Base-by-base conservation (phyloP, 2,329 filamentous ascomycete genomes). In the Cladosporium sp. region DNA sequence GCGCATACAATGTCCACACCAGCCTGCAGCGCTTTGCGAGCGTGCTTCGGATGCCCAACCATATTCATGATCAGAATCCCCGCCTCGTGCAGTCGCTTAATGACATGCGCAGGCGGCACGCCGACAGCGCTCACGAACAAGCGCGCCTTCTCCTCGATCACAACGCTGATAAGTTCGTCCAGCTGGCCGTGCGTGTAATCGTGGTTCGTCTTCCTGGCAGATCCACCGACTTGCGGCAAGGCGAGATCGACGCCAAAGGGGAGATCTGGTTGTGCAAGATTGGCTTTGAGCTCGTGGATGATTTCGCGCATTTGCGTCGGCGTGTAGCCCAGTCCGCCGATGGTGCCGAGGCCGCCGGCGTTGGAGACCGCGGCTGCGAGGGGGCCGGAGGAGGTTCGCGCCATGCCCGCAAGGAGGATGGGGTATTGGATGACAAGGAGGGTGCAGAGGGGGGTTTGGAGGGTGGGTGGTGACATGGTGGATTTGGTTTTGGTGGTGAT, bases 21-120 rank as follows among this genome's bases (percentile, higher is more conserved):
- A 0, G 85, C 80, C 43, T 89, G 82, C 3, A 97, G 75, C 2
- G 91, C 91, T 73, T 96, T 96, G 67, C 85, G 80, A 1, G 91
- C 91, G 68, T 97, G 92, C 67, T 86, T 89, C 2, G 92, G 91
- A 61, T 91, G 88, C 0, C 92, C 92, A 17, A 96, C 90, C 91
- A 96, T 96, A 69, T 96, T 96, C 90, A 96, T 96, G 30, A 96
- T 78, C 53, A 95, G 66, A 36, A 97, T 87, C 0, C 87, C 88
- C 0, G 86, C 85, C 7, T 78, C 77, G 64, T 97, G 92, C 39
- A 97, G 76, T 40, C 83, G 74, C 59, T 88, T 83, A 51, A 96
- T 86, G 4, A 91, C 82, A 51, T 75, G 69, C 40, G 75, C 73
- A 0, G 91, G 89, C 13, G 92, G 92, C 18, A 96, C 86, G 7